Evolutionary conservation across 345 rosid genomes (phyloP).

Genomic region (Dipteronia dyeriana): DNA sequence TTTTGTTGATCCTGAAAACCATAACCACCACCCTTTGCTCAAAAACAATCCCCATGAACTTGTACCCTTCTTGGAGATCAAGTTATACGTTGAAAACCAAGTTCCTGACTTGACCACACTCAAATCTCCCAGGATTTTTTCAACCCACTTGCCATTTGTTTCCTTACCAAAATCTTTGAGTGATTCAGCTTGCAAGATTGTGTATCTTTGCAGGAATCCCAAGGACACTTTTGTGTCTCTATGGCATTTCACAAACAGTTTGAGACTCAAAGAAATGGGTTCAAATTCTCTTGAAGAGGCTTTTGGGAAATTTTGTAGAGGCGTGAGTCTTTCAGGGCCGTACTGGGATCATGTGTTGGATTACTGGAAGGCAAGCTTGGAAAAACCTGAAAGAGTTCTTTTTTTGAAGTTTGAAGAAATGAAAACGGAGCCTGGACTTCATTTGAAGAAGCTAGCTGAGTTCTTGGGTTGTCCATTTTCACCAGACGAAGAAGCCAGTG

Average conservation of each 20-base stretch:
- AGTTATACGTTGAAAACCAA: slow-evolving; percentile 19
- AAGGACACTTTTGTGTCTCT: slow-evolving; percentile 58
- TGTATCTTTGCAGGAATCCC: slow-evolving; percentile 61
- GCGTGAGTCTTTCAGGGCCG: slow-evolving; percentile 51
- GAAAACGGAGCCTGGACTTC: slow-evolving; percentile 30
- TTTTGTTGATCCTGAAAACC: slow-evolving; percentile 13
- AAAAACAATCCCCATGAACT: slow-evolving; percentile 53
- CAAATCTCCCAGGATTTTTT: slow-evolving; percentile 44
- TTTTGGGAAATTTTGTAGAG: slow-evolving; percentile 48
- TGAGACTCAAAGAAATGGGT: slow-evolving; percentile 29
- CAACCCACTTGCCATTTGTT: slow-evolving; percentile 39
- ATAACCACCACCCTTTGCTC: slow-evolving; percentile 46
- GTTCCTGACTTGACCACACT: slow-evolving; percentile 31
- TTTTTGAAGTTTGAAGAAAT: slow-evolving; percentile 60
- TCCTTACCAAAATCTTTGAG: slow-evolving; percentile 39
- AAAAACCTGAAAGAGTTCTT: slow-evolving; percentile 36
- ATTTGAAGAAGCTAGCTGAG: slow-evolving; percentile 41
- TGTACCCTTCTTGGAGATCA: slow-evolving; percentile 53
- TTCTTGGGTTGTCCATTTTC: slow-evolving; percentile 54
- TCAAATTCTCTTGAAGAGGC: slow-evolving; percentile 33
- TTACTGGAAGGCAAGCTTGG: slow-evolving; percentile 56
- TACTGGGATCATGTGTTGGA: slow-evolving; percentile 61
- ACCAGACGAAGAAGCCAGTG: slow-evolving; percentile 36
- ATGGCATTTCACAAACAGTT: slow-evolving; percentile 56
- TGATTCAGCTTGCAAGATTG: slow-evolving; percentile 45